phyloP scores from a whole-genome alignment of 108 stramenopile genomes.

The Craspedostauros australis region DNA sequence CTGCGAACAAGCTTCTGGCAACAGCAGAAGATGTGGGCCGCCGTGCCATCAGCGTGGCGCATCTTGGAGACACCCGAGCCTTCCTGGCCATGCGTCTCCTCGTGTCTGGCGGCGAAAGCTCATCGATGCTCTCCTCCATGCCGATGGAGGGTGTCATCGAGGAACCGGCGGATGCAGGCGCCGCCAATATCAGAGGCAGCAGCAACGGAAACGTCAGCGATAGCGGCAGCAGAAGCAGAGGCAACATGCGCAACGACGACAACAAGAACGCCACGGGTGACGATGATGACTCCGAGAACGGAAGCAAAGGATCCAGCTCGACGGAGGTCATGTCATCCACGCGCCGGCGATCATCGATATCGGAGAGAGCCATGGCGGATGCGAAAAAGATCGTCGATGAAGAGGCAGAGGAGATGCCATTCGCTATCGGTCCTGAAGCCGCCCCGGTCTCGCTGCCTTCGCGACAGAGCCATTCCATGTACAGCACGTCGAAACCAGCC shows the following conservation, averaged over 20 bases:
- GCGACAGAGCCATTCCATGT: constrained; percentile 10
- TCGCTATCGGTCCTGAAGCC: constrained; percentile 58
- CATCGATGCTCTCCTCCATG: constrained; percentile 40
- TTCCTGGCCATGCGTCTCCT: constrained; percentile 74
- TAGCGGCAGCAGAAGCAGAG: too few relatives aligned
- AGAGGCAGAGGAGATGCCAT: constrained; percentile 77
- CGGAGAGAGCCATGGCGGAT: constrained; percentile 36
- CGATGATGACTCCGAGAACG: too few relatives aligned
- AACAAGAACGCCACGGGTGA: constrained; percentile 9
- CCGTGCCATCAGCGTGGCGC: constrained; percentile 79
- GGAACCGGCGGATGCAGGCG: too few relatives aligned
- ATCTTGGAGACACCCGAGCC: constrained; percentile 77
- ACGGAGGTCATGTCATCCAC: constrained; percentile 35
- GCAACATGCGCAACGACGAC: constrained; percentile 10
- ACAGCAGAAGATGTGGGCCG: constrained; percentile 85
- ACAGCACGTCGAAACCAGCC: constrained; percentile 14
- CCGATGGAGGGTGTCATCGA: constrained; percentile 80
- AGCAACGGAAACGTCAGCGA: too few relatives aligned
- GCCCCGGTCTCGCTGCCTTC: constrained; percentile 31
- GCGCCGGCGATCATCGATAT: constrained; percentile 22
- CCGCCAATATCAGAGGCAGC: too few relatives aligned
- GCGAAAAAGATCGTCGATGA: constrained; percentile 48
- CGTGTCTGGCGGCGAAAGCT: constrained; percentile 36
- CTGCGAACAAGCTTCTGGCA: constrained; percentile 61
- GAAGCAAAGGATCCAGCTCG: too few relatives aligned